Base-by-base conservation (phyloP, 306 rosid species). In the Medicago ruthenica region DNA sequence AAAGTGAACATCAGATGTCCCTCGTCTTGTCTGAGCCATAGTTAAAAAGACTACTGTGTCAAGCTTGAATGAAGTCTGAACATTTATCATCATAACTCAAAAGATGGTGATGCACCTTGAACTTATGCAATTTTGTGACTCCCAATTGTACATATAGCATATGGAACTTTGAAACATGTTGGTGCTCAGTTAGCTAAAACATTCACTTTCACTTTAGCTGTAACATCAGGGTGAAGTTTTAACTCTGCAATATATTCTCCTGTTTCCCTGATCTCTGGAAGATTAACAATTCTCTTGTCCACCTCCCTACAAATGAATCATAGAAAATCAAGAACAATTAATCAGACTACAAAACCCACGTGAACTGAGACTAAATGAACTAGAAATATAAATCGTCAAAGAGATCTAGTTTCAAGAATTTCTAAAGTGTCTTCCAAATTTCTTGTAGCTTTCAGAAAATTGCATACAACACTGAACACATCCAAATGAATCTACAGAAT, bases 211-310 rank as follows among this genome's bases (percentile, higher is more conserved):
- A 95, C 93, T 78, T 75, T 86, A 73, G 99, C 99, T 20, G 91
- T 84, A 75, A 95, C 92, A 71, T 95, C 99, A 9, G 99, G 98
- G 87, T 95, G 99, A 82, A 95, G 98, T 87, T 88, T 95, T 80
- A 95, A 74, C 80, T 92, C 97, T n/a, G 96, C 97, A 59, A 92
- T 42, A 75, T 88, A 92, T 75, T 92, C 97, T 71, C 97, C 96
- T 0, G 90, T 82, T 89, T 88, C 97, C 59, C 97, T 83, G 64
- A 92, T 90, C 51, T 95, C 99, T 0, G 97, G 99, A 84, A 95
- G 93, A 54, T 83, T 66, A 63, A 95, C 96, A 50, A 92, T 73
- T 77, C 92, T 85, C 90, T 92, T 95, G 93, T 95, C 99, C 87
- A 82, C 84, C 41, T 95, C 97, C 96, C 99, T 92, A 82, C 15